Evolutionary conservation across 176 grass and related monocot genomes (phyloP), one percentile per base, ranked within the genome.

Genomic region (Poa pratensis): DNA sequence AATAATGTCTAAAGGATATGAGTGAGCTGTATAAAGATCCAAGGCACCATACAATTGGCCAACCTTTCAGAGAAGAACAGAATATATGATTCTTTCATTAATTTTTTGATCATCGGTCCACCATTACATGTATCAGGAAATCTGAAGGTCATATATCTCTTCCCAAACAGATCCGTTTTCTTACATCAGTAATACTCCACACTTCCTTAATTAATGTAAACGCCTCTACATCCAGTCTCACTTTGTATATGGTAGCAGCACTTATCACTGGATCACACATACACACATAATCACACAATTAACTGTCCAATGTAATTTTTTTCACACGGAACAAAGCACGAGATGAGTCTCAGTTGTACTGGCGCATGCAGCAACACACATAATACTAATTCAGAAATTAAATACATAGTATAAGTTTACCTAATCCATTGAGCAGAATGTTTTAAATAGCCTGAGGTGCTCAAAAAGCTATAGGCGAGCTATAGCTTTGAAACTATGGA

Each of bases 131-230:
- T 24, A 73, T 27, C 22, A 73, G 22, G 42, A 23, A 14, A 61
- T 61, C 59, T 27, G 10, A 3, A 35, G 34, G 34, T 35, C 34
- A 35, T 35, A 61, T 23, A 58, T 58, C 20, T 58, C 55, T 58
- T 58, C 20, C 55, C 53, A 57, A 10, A 40, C 18, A 43, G 19
- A 49, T 18, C 70, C 69, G n/a, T 26, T 22, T 26, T 72, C n/a
- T 73, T 72, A 73, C 14, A 73, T 73, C 70, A 73, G 6, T 26
- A 14, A 73, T 42, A 17, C 69, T 27, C 69, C 69, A 13, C 42
- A 48, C 40, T 72, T 42, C 39, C 39, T 42, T 42, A 42, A 42
- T 42, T 42, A 42, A 42, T 42, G 39, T 58, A 58, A 58, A 9
- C n/a, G 23, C 14, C 59, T 62, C 59, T 62, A 62, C 11, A 27